Evolutionary conservation across 768 basidiomycete genomes (phyloP).

Genomic region (Vararia minispora): DNA sequence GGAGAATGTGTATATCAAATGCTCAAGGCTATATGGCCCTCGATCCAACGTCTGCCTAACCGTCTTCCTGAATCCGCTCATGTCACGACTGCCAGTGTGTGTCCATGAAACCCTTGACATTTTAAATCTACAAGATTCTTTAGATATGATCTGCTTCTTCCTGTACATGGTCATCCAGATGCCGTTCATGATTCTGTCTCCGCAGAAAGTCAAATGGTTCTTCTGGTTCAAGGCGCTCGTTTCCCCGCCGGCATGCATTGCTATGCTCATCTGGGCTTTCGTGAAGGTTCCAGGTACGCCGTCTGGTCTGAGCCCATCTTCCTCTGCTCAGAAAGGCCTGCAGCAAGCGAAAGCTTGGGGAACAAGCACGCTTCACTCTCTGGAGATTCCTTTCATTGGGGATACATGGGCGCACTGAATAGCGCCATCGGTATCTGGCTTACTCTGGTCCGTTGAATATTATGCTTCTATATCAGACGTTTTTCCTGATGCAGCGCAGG

Average conservation of each 20-base stretch:
- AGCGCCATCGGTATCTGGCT: conserved; percentile 66
- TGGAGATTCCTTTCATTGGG: conserved; percentile 56
- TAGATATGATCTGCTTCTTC: conserved; percentile 64
- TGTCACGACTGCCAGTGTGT: too few relatives aligned
- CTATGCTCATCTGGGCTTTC: conserved; percentile 74
- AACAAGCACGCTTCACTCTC: conserved; percentile 35
- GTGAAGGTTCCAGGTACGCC: too few relatives aligned
- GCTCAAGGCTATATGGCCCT: conserved; percentile 80
- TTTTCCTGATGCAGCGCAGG: too few relatives aligned
- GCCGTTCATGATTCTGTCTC: conserved; percentile 65
- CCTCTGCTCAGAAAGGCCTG: too few relatives aligned
- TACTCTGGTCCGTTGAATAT: too few relatives aligned
- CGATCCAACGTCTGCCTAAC: conserved; percentile 52
- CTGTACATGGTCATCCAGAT: conserved; percentile 72
- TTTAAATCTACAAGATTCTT: too few relatives aligned
- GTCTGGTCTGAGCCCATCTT: too few relatives aligned
- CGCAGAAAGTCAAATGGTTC: conserved; percentile 65
- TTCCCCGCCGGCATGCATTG: too few relatives aligned
- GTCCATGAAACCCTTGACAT: too few relatives aligned
- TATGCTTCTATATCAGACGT: too few relatives aligned
- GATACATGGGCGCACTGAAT: conserved; percentile 69
- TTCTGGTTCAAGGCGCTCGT: too few relatives aligned
- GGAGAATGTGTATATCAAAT: conserved; percentile 73
- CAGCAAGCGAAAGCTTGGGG: conserved; percentile 49
- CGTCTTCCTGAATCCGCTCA: conserved; percentile 41